phyloP scores from a whole-genome alignment of 2,329 filamentous ascomycete species.

The Tolypocladium ophioglossoides region DNA sequence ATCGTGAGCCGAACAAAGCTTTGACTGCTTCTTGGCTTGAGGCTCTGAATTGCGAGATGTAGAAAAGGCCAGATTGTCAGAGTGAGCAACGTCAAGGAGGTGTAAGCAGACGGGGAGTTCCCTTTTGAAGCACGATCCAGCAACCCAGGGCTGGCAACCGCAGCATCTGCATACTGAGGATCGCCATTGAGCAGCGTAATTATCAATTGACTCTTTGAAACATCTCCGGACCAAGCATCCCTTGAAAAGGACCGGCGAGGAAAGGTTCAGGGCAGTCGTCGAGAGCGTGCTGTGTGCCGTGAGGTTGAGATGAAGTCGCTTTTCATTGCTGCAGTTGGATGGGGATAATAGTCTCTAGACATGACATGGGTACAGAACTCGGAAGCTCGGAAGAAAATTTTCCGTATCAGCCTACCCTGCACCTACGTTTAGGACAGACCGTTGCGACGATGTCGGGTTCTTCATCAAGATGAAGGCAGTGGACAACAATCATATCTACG shows the following conservation, averaged over 20 bases:
- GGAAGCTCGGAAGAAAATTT: background rate
- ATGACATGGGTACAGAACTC: too few relatives aligned
- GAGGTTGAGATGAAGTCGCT: background rate
- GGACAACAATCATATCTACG: too few relatives aligned
- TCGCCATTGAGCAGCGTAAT: background rate
- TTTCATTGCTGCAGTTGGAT: background rate
- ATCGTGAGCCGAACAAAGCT: background rate
- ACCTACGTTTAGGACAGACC: background rate
- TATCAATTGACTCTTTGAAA: background rate
- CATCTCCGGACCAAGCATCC: too few relatives aligned
- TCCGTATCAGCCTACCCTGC: background rate
- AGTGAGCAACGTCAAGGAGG: background rate
- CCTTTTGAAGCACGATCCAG: background rate
- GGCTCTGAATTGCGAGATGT: background rate
- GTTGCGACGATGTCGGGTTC: too few relatives aligned
- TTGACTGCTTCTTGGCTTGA: background rate
- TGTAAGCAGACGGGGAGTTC: background rate
- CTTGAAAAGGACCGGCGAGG: background rate
- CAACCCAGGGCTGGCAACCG: background rate
- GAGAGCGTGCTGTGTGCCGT: background rate
- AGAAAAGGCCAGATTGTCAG: too few relatives aligned
- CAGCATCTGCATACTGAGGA: too few relatives aligned
- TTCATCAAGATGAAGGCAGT: too few relatives aligned
- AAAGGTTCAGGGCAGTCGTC: background rate
- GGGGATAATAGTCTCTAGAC: background rate